Evolutionary conservation across 306 rosid genomes (phyloP), one percentile per base, ranked within the genome.

Genomic region (Morella rubra): DNA sequence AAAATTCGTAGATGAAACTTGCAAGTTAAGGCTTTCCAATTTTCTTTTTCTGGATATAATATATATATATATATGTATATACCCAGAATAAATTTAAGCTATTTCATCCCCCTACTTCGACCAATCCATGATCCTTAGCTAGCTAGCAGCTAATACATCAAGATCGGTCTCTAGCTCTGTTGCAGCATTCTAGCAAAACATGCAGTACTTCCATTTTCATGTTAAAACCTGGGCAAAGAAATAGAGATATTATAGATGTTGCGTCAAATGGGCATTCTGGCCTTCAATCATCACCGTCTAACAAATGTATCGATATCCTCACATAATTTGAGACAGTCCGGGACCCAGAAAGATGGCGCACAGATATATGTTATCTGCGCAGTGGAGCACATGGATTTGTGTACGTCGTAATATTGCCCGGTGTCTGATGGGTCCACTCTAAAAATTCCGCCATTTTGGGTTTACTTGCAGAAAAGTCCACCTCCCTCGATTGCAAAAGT

Each of bases 291-390:
- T 41, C 71, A 15, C 47, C 50, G 8, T 6, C 50, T 42, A 65
- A 44, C 47, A 65, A 41, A 37, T 65, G 71, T 65, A 32, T 49
- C 16, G 50, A 46, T 46, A 47, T 65, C 24, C 27, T 8, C 7
- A 19, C 49, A 65, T 65, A 42, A 65, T 65, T 65, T 65, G 49
- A 65, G 77, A 71, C 77, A 71, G n/a, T 55, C 1, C 2, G 58
- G 69, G 81, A 74, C 79, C 81, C 78, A 65, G 70, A 72, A 32
- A 69, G 72, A 69, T 53, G 62, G 76, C 72, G 32, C 20, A 60
- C 75, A 68, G 69, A 73, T 73, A 66, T 71, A 54, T 79, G 73
- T 67, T 83, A 62, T 72, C 80, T 52, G 78, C 44, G 73, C 72
- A 54, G 59, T 18, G 47, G 2, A 41, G 60, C 78, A 60, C 71